A percentile compares a stretch with the other conserved stretches of the same genome.
Conservation (phyloP, 352 stramenopile species). For the Phytophthora sp. region DNA sequence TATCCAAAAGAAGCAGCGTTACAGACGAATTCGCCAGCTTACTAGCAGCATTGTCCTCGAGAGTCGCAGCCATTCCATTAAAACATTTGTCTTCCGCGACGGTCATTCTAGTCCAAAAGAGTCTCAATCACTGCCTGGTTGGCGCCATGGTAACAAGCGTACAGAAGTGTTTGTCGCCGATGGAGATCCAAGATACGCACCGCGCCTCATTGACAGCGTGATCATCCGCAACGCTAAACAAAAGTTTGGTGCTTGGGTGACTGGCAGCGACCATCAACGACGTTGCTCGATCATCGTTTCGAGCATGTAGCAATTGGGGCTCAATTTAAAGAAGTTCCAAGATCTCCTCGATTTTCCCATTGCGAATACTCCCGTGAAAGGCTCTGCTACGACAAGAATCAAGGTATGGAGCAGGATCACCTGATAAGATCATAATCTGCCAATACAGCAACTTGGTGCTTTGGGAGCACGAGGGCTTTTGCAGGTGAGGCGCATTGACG, state of each 20-base stretch:
- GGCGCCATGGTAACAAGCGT: neutral
- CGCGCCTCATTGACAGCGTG: neutral
- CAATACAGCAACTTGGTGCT: no score
- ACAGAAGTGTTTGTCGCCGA: neutral
- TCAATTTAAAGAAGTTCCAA: constrained; percentile 1
- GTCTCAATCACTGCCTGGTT: neutral
- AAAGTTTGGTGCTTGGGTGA: neutral
- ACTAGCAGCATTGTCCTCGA: neutral
- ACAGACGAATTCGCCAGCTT: constrained; percentile 1
- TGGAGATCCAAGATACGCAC: neutral
- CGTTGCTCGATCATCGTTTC: neutral
- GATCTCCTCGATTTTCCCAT: constrained; percentile 5
- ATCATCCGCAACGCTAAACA: neutral
- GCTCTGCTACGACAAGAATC: neutral
- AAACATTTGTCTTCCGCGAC: neutral
- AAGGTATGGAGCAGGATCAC: neutral
- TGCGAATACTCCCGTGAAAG: neutral
- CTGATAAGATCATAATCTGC: neutral
- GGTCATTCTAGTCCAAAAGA: neutral
- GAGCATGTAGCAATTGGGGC: neutral
- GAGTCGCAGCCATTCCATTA: neutral
- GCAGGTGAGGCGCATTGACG: no score
- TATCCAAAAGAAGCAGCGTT: constrained; percentile 11
- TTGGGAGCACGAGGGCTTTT: neutral
- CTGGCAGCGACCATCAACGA: neutral